Conservation (phyloP, 345 rosid genomes). For the Balakata baccata region DNA sequence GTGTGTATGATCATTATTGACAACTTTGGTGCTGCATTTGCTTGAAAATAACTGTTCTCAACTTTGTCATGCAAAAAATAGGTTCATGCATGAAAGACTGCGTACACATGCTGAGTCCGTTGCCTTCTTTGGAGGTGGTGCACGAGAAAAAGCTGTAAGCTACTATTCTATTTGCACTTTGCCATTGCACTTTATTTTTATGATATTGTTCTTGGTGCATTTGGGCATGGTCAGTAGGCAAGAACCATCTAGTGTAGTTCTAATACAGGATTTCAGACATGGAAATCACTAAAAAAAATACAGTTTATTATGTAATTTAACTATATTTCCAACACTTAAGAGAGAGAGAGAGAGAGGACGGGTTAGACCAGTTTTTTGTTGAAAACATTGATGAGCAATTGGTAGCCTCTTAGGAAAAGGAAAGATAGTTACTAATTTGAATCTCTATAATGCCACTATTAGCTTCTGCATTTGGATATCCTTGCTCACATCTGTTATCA, state of each 20-base stretch:
- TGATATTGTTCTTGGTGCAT: too few species aligned
- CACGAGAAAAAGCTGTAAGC: slow-evolving; percentile 96
- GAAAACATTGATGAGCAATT: not conserved
- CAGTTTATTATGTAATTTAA: not conserved
- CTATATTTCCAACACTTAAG: too few species aligned
- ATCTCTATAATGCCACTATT: not conserved
- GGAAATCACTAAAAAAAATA: not conserved
- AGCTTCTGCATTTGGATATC: not conserved
- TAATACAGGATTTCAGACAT: not conserved
- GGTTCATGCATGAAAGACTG: slow-evolving; percentile 99
- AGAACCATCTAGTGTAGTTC: too few species aligned
- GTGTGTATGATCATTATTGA: not conserved
- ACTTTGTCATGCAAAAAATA: slow-evolving; percentile 29
- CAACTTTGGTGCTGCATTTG: slow-evolving; percentile 13
- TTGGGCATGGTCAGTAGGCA: too few species aligned
- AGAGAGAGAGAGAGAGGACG: not conserved
- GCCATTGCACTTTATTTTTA: not conserved
- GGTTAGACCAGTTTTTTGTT: not conserved
- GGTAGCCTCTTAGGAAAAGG: not conserved
- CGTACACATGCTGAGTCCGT: slow-evolving; percentile 97
- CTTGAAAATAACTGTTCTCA: slow-evolving; percentile 1
- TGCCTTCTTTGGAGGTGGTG: slow-evolving; percentile 99
- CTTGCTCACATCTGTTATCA: too few species aligned
- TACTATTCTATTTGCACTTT: slow-evolving; percentile 5
- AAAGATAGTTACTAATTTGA: not conserved